Conservation (phyloP, 805 yeast genomes). For the Pichia californica region DNA sequence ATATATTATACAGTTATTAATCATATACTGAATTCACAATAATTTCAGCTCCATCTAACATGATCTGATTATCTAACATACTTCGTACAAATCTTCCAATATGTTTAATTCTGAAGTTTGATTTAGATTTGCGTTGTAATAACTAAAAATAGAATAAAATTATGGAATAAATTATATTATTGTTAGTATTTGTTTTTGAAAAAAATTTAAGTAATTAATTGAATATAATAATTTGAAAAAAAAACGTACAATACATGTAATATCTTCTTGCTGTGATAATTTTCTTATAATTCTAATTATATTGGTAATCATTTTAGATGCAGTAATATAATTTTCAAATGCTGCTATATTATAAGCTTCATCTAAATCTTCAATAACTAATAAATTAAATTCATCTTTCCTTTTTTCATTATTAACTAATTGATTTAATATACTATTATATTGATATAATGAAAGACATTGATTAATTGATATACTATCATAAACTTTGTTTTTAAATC, state of each 20-base stretch:
- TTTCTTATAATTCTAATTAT: constrained; percentile 17
- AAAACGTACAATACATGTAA: constrained; percentile 20
- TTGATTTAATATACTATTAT: neutral
- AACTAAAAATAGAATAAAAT: too few species aligned
- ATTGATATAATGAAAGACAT: neutral
- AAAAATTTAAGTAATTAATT: too few species aligned
- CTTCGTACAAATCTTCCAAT: constrained; percentile 17
- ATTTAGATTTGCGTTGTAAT: neutral
- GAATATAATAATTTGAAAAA: neutral
- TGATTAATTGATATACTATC: neutral
- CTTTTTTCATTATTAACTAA: neutral
- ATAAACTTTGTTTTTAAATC: neutral
- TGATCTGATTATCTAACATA: constrained; percentile 19
- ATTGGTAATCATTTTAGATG: constrained; percentile 1
- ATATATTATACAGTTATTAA: neutral
- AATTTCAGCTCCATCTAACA: neutral
- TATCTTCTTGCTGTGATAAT: constrained; percentile 15
- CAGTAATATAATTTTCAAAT: constrained; percentile 16
- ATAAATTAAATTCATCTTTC: neutral
- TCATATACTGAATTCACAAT: neutral
- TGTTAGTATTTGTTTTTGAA: neutral
- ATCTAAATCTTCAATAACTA: constrained; percentile 24
- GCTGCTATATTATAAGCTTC: constrained; percentile 23
- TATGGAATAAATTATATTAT: too few species aligned
- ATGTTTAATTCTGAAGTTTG: constrained; percentile 17